Percentiles rank a stretch among this genome's conserved stretches.
phyloP scores from a whole-genome alignment of 176 grass and related monocot species.

The Stipa capillata region DNA sequence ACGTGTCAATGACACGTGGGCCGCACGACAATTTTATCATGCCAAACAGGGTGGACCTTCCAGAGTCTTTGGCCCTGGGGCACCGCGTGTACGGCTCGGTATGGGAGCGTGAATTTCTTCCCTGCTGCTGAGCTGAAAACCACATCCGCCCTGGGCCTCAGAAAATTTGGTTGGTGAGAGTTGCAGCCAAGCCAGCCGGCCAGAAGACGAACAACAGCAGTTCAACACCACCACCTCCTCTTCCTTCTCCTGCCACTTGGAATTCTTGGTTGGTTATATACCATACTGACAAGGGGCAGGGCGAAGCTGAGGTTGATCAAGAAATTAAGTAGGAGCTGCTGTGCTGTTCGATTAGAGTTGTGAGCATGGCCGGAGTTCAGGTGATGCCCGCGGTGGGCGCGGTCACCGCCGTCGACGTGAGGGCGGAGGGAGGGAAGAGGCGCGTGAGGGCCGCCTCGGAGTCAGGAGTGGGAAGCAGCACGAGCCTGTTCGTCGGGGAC shows the following conservation, averaged over 20 bases:
- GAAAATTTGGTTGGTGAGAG: constrained; percentile 31
- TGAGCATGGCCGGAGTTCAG: constrained; percentile 27
- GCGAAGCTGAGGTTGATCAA: neutral
- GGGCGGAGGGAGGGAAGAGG: neutral
- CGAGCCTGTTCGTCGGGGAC: constrained; percentile 14
- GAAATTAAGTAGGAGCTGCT: neutral
- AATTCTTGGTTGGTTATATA: neutral
- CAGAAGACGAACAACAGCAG: neutral
- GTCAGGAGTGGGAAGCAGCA: neutral
- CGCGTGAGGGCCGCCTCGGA: neutral
- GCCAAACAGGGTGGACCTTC: too few species aligned
- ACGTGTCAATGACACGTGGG: neutral
- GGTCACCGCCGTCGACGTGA: constrained; percentile 1
- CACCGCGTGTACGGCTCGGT: too few species aligned
- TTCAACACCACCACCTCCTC: constrained; percentile 4
- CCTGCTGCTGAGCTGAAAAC: neutral
- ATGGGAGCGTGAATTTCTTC: neutral
- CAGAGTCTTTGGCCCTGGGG: neutral
- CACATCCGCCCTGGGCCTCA: constrained; percentile 15
- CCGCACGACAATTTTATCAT: neutral
- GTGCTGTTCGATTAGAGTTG: neutral
- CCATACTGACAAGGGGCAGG: neutral
- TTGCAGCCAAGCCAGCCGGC: neutral
- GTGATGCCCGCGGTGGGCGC: constrained; percentile 29
- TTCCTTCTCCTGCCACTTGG: constrained; percentile 3